Percentiles rank a stretch among this genome's conserved stretches.
Evolutionary conservation across 2,329 filamentous ascomycete genomes (phyloP).

Genomic region (Pyricularia grisea): DNA sequence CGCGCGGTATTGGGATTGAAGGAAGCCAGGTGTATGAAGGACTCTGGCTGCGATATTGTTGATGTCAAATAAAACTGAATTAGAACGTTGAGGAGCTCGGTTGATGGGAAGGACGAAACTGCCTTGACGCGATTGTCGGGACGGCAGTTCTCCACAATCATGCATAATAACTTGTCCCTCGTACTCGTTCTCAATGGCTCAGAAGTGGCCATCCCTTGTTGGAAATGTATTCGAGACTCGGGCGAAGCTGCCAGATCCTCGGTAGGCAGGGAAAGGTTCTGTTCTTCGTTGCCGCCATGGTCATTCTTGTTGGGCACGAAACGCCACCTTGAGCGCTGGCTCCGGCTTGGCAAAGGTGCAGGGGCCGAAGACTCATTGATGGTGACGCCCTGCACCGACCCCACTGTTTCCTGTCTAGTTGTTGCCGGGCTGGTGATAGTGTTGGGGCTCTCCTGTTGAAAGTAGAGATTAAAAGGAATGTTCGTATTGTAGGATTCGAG

Average conservation of each 20-base stretch:
- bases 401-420: neutral
- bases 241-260: constrained; percentile 13
- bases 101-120: constrained; percentile 27
- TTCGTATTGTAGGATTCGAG: neutral
- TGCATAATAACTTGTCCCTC: neutral
- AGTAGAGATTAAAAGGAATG: neutral
- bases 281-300: constrained; percentile 19
- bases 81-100: constrained; percentile 26
- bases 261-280: constrained; percentile 19
- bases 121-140: constrained; percentile 9
- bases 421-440: neutral
- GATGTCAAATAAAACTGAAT: constrained; percentile 26
- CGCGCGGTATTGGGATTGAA: constrained; percentile 20
- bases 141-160: neutral
- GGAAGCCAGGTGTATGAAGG: constrained; percentile 16
- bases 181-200: neutral
- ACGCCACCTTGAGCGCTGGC: constrained; percentile 13
- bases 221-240: neutral
- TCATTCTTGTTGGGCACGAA: constrained; percentile 21
- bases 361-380: neutral
- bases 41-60: constrained; percentile 15
- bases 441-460: constrained; percentile 2
- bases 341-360: constrained; percentile 11
- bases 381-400: neutral
- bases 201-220: neutral